Conservation (phyloP, 169 alveolate species). For the Theileria orientalis region DNA sequence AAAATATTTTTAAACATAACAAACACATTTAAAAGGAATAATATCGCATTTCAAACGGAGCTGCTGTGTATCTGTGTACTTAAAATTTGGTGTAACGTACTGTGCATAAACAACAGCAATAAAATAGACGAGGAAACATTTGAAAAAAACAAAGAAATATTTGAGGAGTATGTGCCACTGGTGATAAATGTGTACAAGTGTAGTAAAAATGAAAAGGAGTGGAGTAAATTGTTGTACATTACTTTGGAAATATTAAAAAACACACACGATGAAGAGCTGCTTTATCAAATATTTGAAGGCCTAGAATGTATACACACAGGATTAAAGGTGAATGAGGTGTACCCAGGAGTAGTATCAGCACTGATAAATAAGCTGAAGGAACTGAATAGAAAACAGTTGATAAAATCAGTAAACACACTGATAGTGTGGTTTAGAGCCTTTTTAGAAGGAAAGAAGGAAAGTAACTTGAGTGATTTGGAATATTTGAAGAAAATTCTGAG, state of each 20-base stretch:
- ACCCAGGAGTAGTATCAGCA: constrained; percentile 53
- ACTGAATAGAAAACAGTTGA: constrained; percentile 16
- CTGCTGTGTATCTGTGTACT: not conserved
- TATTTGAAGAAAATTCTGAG: not conserved
- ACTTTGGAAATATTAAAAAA: constrained; percentile 34
- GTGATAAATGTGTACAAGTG: not conserved
- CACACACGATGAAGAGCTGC: constrained; percentile 4
- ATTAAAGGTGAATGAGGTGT: constrained; percentile 2
- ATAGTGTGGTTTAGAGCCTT: constrained; percentile 16
- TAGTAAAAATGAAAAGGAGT: not conserved
- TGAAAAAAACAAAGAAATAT: not conserved
- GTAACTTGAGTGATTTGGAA: not conserved
- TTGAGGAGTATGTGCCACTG: not conserved
- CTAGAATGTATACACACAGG: constrained; percentile 3
- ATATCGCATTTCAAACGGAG: not conserved
- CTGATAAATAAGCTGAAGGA: not conserved
- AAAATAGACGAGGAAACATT: not conserved
- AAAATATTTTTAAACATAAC: not conserved
- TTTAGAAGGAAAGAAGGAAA: constrained; percentile 5
- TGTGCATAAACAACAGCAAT: not conserved
- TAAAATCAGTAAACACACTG: constrained; percentile 4
- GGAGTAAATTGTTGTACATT: constrained; percentile 5
- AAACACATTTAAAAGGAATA: not conserved
- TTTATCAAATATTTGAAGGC: not conserved
- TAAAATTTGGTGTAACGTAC: not conserved